Base-by-base conservation (phyloP, 352 stramenopile genomes). In the Peronospora destructor region DNA sequence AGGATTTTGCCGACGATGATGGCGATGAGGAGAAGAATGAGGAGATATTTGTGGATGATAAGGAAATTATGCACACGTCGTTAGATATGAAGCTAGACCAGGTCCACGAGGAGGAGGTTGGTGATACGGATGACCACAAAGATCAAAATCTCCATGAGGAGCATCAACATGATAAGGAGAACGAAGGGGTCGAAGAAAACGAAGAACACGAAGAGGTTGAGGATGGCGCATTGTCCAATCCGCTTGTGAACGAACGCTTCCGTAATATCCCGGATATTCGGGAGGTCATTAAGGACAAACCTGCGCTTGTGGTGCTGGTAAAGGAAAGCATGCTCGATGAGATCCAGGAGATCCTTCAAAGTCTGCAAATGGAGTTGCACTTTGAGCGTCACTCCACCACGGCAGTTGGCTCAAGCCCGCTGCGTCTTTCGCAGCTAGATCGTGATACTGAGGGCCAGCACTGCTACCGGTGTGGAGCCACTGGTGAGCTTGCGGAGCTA, bases 311-410 rank as follows among this genome's bases (percentile, higher is more conserved):
- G 36, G 66, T 89, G 32, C 45, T 89, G 23, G 59, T 71, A 43
- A 89, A 89, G 59, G 87, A 85, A 53, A 65, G 54, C 13, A 80
- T 87, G 61, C 68, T 89, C 26, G 78, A 86, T 37, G 78, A 89
- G 56, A 87, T 89, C 53, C 73, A 89, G 43, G 73, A 89, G 35
- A 89, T 87, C 37, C 70, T 87, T 11, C 59, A 80, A 44, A 83
- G 67, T 45, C 66, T 89, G 23, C 75, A 89, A 59, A 89, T 89
- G 76, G 78, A 86, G 50, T 46, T 76, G 33, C 78, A 87, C 38
- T 86, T 89, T 46, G 78, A 89, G 52, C 75, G 78, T 14, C 78
- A 87, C 62, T 89, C 78, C 19, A 66, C 69, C 21, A 58, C 83
- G 33, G 76, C 71, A 30, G 25, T 84, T 49, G 78, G 78, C 45